Conservation (phyloP, 768 basidiomycete species). For the Tylopilus subfusipes region DNA sequence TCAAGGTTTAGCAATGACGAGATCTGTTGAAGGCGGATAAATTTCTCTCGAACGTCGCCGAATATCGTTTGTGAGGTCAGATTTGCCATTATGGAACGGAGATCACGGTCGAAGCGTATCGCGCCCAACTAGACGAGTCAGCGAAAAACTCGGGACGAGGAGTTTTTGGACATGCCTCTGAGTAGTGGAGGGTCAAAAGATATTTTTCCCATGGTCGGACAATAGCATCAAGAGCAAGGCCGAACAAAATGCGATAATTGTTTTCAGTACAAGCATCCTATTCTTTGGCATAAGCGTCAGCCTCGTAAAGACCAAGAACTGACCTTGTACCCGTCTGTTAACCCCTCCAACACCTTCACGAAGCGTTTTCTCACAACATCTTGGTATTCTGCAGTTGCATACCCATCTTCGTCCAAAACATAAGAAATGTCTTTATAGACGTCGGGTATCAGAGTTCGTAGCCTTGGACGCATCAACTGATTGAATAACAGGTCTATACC, state of each 20-base stretch:
- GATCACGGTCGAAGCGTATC: slow-evolving; percentile 90
- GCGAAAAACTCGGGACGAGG: neutral
- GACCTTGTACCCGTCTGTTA: slow-evolving; percentile 88
- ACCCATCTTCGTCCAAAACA: slow-evolving; percentile 83
- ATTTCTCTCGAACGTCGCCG: slow-evolving; percentile 90
- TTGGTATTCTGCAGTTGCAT: slow-evolving; percentile 77
- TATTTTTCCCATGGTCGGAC: slow-evolving; percentile 96
- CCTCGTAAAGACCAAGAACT: neutral
- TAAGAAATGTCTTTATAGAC: slow-evolving; percentile 91
- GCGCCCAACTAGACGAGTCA: slow-evolving; percentile 72
- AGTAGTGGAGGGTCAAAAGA: slow-evolving; percentile 74
- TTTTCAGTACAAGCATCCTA: slow-evolving; percentile 85
- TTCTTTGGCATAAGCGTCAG: neutral
- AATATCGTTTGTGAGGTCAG: slow-evolving; percentile 86
- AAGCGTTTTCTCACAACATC: slow-evolving; percentile 90
- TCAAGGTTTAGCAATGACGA: slow-evolving; percentile 90
- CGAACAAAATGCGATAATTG: slow-evolving; percentile 86
- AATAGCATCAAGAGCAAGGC: slow-evolving; percentile 78
- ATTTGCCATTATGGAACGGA: slow-evolving; percentile 78
- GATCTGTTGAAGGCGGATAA: slow-evolving; percentile 88
- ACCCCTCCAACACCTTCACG: slow-evolving; percentile 78
- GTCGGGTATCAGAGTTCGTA: slow-evolving; percentile 81
- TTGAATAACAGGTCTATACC: slow-evolving; percentile 95
- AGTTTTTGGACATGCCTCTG: slow-evolving; percentile 57
- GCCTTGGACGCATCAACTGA: slow-evolving; percentile 82